Conservation (phyloP, 345 rosid genomes). For the Linum lewisii region DNA sequence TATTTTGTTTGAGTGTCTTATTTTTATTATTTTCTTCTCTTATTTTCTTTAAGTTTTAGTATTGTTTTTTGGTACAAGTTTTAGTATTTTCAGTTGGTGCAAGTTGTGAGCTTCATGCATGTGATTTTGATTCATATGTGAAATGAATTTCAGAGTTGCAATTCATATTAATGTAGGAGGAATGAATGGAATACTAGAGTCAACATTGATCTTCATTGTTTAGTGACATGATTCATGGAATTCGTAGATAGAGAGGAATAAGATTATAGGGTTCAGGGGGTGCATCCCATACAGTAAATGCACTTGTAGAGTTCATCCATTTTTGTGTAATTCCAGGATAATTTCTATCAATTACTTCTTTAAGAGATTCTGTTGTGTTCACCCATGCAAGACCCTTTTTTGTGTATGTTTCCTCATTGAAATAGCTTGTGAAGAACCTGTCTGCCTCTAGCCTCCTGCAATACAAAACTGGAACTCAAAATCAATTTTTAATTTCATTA, state of each 20-base stretch:
- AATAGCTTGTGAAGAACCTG: conserved; percentile 46
- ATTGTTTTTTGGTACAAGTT: no score
- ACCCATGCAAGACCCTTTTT: conserved; percentile 54
- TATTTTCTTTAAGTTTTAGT: no score
- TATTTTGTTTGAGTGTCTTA: no score
- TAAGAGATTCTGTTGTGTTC: conserved; percentile 38
- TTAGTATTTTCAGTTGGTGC: no score
- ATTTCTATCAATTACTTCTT: conserved; percentile 45
- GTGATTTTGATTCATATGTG: no score
- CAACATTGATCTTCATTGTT: background rate
- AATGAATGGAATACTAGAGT: no score
- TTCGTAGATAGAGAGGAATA: conserved; percentile 37
- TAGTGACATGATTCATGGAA: conserved; percentile 16
- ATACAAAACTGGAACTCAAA: background rate
- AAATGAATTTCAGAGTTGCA: no score
- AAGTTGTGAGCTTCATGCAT: no score
- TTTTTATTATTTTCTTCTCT: no score
- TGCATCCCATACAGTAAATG: conserved; percentile 57
- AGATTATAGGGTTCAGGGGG: conserved; percentile 21
- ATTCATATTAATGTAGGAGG: no score
- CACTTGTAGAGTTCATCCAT: conserved; percentile 54
- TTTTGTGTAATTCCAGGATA: conserved; percentile 33
- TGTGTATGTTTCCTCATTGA: conserved; percentile 38
- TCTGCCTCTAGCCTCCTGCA: conserved; percentile 55
- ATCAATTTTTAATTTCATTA: background rate